These are phyloP conservation scores for Pichia eremophila DNA, from an alignment of 805 yeast genomes.

Conservation along the genomic window DNA sequence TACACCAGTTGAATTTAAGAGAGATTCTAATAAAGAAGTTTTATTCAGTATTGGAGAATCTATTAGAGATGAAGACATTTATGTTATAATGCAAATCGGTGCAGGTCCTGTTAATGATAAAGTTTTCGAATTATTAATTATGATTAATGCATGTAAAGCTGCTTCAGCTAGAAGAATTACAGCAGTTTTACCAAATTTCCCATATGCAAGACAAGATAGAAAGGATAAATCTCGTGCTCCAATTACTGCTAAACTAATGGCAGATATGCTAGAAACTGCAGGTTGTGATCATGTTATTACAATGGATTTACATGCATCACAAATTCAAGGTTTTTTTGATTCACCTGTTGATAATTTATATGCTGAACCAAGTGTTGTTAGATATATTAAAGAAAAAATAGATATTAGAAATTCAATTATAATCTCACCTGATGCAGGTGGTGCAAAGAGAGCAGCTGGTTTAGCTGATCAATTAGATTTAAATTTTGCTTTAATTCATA, in stretches of 20 bases:
- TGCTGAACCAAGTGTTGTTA: constrained; percentile 74
- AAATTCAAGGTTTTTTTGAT: constrained; percentile 77
- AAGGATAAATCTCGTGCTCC: constrained; percentile 83
- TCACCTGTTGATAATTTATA: constrained; percentile 79
- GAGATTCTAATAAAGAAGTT: constrained; percentile 66
- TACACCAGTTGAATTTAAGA: constrained; percentile 53
- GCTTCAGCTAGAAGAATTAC: constrained; percentile 80
- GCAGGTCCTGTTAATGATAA: constrained; percentile 71
- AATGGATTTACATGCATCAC: constrained; percentile 84
- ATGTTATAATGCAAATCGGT: constrained; percentile 70
- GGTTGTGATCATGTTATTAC: constrained; percentile 84
- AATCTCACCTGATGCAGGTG: constrained; percentile 85
- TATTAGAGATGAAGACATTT: constrained; percentile 77
- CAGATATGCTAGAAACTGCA: constrained; percentile 72
- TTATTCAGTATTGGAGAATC: constrained; percentile 73
- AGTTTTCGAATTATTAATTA: constrained; percentile 62
- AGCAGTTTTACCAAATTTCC: constrained; percentile 75
- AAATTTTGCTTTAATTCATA: constrained; percentile 77
- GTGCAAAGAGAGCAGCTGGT: constrained; percentile 83
- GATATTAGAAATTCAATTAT: constrained; percentile 57
- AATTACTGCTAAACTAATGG: constrained; percentile 76
- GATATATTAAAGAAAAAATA: constrained; percentile 58
- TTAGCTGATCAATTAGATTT: constrained; percentile 71
- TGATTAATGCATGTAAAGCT: constrained; percentile 75
- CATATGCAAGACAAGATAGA: constrained; percentile 83